Percentiles rank a stretch among this genome's conserved stretches.
Conservation (phyloP, 495 filamentous ascomycete species). For the Recurvomyces mirabilis region DNA sequence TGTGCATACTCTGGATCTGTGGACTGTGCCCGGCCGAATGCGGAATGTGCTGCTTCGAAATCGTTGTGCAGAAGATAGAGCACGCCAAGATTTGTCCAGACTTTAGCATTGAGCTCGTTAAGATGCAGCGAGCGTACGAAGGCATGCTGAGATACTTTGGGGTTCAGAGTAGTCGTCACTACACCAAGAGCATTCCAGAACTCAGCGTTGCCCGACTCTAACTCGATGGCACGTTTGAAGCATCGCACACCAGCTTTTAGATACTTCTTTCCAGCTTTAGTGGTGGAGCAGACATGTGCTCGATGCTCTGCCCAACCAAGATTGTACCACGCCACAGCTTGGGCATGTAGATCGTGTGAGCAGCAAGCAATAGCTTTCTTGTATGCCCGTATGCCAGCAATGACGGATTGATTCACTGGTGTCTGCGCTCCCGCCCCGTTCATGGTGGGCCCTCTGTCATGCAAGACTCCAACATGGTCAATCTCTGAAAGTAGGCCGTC, state of each 20-base stretch:
- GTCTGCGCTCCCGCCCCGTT: neutral
- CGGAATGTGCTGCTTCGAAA: constrained; percentile 68
- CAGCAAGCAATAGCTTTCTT: constrained; percentile 73
- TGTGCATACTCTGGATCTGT: constrained; percentile 84
- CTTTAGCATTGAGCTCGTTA: constrained; percentile 71
- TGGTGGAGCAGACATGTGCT: constrained; percentile 49
- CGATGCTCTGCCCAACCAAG: constrained; percentile 86
- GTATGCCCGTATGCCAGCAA: constrained; percentile 57
- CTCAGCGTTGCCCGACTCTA: constrained; percentile 88
- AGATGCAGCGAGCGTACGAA: constrained; percentile 86
- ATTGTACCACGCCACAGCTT: constrained; percentile 93
- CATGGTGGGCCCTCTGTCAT: constrained; percentile 34
- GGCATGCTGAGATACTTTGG: constrained; percentile 82
- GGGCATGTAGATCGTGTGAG: constrained; percentile 69
- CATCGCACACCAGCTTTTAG: constrained; percentile 75
- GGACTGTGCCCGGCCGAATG: constrained; percentile 83
- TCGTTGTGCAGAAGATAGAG: constrained; percentile 80
- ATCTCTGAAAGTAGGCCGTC: constrained; percentile 56
- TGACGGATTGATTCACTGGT: neutral
- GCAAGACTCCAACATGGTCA: constrained; percentile 43
- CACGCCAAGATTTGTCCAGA: constrained; percentile 84
- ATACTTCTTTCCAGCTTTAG: constrained; percentile 45
- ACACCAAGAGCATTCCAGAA: constrained; percentile 97
- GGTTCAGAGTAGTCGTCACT: constrained; percentile 70
- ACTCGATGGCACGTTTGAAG: constrained; percentile 93